Conservation (phyloP, 75 land plant genomes). For the Cryptomeria japonica region DNA sequence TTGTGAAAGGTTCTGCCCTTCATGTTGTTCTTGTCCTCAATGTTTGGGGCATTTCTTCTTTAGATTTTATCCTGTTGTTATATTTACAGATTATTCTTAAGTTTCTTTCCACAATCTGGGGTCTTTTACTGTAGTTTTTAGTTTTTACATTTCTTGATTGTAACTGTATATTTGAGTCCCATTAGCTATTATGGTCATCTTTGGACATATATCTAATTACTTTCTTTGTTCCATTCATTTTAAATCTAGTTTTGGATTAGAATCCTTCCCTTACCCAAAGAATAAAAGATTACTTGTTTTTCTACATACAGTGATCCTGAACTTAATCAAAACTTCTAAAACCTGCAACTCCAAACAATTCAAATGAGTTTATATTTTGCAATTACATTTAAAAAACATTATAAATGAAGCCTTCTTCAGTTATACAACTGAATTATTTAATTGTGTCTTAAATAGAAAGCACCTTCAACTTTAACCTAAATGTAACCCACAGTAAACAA, state of each 20-base stretch:
- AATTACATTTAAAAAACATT: too few species aligned
- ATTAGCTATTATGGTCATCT: not conserved
- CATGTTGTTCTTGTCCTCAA: not conserved
- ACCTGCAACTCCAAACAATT: not conserved
- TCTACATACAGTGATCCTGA: not conserved
- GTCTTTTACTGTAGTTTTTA: not conserved
- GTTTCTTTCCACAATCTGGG: not conserved
- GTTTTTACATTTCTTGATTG: not conserved
- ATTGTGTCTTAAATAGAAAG: not conserved
- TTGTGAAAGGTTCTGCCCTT: not conserved
- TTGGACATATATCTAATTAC: not conserved
- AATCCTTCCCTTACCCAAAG: not conserved
- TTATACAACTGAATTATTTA: not conserved
- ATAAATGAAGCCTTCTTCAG: not conserved
- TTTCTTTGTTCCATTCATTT: not conserved
- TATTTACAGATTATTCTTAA: not conserved
- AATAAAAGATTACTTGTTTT: not conserved
- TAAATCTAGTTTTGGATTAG: not conserved
- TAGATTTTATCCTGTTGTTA: not conserved
- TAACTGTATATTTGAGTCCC: not conserved
- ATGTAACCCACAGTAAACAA: not conserved
- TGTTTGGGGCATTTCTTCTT: not conserved
- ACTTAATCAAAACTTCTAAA: not conserved
- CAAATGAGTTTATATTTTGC: not conserved
- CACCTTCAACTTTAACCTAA: not conserved